Base-by-base conservation (phyloP, 306 rosid species). In the Sindora glabra region DNA sequence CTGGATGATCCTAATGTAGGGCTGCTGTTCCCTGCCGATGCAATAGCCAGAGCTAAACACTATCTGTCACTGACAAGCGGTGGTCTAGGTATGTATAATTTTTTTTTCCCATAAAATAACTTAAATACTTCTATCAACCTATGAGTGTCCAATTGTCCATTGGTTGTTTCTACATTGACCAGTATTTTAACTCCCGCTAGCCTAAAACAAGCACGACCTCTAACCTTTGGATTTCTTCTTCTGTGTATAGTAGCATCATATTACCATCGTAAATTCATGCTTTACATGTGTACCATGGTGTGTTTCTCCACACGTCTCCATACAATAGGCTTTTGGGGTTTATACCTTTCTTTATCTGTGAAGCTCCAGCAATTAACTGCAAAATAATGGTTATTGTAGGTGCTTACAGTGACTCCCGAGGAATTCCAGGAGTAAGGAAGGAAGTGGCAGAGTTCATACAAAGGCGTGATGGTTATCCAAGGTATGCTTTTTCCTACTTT, bases 81-180 rank as follows among this genome's bases (percentile, higher is more conserved):
- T 49, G 99, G 99, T 72, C 80, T 94, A 84, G 99, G 99, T 94
- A 94, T 63, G n/a, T n/a, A n/a, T n/a, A n/a, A n/a, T n/a, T n/a
- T n/a, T n/a, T n/a, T n/a, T n/a, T n/a, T n/a, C n/a, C n/a, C n/a
- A n/a, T n/a, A n/a, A n/a, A n/a, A n/a, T n/a, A n/a, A n/a, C n/a
- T n/a, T n/a, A n/a, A n/a, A n/a, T n/a, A n/a, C n/a, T n/a, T n/a
- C n/a, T n/a, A n/a, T n/a, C n/a, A n/a, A n/a, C n/a, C n/a, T n/a
- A n/a, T n/a, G n/a, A n/a, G n/a, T n/a, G n/a, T n/a, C n/a, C n/a
- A n/a, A n/a, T n/a, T n/a, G n/a, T n/a, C n/a, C n/a, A n/a, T n/a
- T n/a, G n/a, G n/a, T n/a, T n/a, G n/a, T n/a, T n/a, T n/a, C n/a
- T n/a, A n/a, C n/a, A n/a, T n/a, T n/a, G n/a, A n/a, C n/a, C n/a